Base-by-base conservation (phyloP, 768 basidiomycete species). In the Agaricus sinodeliciosus region DNA sequence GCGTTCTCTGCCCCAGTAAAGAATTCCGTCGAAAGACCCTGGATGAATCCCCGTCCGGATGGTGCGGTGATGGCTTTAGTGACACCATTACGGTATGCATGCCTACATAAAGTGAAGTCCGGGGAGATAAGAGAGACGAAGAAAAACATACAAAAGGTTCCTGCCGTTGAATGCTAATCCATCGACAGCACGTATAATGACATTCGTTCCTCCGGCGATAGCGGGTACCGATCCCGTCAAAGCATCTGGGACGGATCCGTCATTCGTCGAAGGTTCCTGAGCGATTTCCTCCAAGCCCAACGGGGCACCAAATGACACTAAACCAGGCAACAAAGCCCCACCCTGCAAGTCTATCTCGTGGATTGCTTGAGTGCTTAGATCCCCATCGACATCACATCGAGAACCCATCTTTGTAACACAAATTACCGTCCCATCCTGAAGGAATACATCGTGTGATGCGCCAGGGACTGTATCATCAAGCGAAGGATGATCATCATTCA, bases 31-130 rank as follows among this genome's bases (percentile, higher is more conserved):
- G 82, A 79, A 35, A 90, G 62, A 0, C 91, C 91, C 0, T 71
- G 65, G 31, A 89, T 62, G 58, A 89, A 78, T 6, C 84, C 79
- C 6, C 45, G 16, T 2, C 79, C 73, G 5, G 67, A 61, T 0
- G 90, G 91, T 0, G 82, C 77, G 0, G 77, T 73, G 12, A 93
- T 72, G 1, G 77, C 86, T 1, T 74, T 77, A 2, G 88, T 89
- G 2, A 94, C 85, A 3, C 91, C 90, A 6, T 75, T 67, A 16
- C 80, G 80, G 60, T 90, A 87, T 0, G 90, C 87, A 37, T 87
- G 61, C 28, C 89, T 91, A 58, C 15, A 51, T 41, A 48, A 40
- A 18, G 15, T 42, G 3, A 11, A 3, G 51, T 57, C 40, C 45
- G 15, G 48, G 45, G 9, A 51, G 40, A 18, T 7, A n/a, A 16